Evolutionary conservation across 306 rosid species (phyloP).

Genomic region (Fragaria iinumae): DNA sequence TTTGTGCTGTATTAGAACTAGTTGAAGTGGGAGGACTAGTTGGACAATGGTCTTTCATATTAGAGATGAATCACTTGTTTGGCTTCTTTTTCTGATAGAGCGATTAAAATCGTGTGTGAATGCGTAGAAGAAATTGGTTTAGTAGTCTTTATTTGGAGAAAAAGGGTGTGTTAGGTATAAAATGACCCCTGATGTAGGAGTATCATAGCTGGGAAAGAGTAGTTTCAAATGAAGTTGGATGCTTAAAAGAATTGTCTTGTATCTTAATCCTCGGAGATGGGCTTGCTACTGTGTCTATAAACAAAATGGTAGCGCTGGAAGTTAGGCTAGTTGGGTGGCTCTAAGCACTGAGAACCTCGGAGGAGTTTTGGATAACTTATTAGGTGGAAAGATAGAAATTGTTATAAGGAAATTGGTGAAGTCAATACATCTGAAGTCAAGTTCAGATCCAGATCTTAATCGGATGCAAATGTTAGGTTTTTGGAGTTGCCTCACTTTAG

Average conservation of each 20-base stretch:
- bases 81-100: background rate
- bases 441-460: background rate
- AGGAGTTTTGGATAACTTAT: background rate
- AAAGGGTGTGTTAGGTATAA: background rate
- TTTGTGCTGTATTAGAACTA: background rate
- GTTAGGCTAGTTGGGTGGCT: background rate
- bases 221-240: background rate
- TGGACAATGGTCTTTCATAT: background rate
- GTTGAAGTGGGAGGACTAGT: background rate
- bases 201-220: background rate
- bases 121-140: background rate
- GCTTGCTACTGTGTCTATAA: background rate
- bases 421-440: background rate
- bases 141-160: background rate
- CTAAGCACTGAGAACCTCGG: background rate
- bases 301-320: background rate
- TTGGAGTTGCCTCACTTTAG: background rate
- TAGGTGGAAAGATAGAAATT: background rate
- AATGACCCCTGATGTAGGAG: background rate
- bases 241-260: background rate
- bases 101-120: background rate
- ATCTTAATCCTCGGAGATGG: background rate
- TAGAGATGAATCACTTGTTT: background rate
- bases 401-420: background rate
- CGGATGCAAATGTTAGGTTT: background rate